phyloP scores from a whole-genome alignment of 1,284 basidiomycete species.

The Ceratobasidium sp. region DNA sequence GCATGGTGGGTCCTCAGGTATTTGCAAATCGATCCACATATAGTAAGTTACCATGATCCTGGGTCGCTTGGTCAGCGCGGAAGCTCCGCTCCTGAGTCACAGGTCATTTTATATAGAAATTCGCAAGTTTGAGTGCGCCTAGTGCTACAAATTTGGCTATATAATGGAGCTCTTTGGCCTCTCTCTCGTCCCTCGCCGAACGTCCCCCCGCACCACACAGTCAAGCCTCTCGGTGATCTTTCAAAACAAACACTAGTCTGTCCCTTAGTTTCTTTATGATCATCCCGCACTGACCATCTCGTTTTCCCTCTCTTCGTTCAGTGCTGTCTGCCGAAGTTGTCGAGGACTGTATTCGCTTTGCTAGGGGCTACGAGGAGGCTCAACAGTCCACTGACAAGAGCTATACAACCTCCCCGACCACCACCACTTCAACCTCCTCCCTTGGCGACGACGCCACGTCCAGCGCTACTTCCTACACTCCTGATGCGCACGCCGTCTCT shows the following conservation, averaged over 20 bases:
- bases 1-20: too few species aligned
- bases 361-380: slow-evolving; percentile 48
- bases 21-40: too few species aligned
- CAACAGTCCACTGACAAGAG: slow-evolving; percentile 42
- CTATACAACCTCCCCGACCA: slow-evolving; percentile 47
- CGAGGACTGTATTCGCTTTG: too few species aligned
- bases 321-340: too few species aligned
- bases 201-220: slow-evolving; percentile 1
- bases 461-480: slow-evolving; percentile 53
- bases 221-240: too few species aligned
- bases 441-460: slow-evolving; percentile 49
- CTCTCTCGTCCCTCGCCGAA: slow-evolving; percentile 33
- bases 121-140: too few species aligned
- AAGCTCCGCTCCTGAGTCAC: too few species aligned
- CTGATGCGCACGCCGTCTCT: slow-evolving; percentile 33
- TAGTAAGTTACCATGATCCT: too few species aligned
- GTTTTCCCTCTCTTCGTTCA: slow-evolving; percentile 52
- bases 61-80: too few species aligned
- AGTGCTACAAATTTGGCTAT: too few species aligned
- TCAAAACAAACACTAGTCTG: slow-evolving; percentile 47
- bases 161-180: slow-evolving; percentile 58
- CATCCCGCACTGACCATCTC: slow-evolving; percentile 53
- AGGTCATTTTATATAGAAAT: too few species aligned
- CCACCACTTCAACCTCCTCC: slow-evolving; percentile 43
- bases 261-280: slow-evolving; percentile 52